Base-by-base conservation (phyloP, 1,284 basidiomycete species). In the Porodaedalea pini region DNA sequence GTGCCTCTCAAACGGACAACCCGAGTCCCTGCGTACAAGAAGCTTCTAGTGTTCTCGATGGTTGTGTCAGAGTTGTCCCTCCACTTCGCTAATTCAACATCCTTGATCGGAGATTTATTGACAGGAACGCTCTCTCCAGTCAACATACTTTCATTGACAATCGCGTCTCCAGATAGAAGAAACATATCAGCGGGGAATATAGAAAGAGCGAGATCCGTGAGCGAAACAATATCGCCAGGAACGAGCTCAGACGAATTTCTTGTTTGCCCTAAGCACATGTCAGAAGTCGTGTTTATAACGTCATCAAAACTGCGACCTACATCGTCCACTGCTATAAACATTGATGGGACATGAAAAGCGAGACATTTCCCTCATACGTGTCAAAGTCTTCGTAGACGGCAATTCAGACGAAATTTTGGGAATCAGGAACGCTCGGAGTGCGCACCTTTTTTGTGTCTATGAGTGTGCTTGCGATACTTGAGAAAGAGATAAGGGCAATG, bases 81-180 rank as follows among this genome's bases (percentile, higher is more conserved):
- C 81, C 92, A 95, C 61, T 72, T 79, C 36, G 72, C 72, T 53
- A 95, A 75, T 56, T 86, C 85, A 39, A 85, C 84, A 64, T 90
- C 87, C 63, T 81, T 86, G 55, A 88, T 78, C 0, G 94, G 88
- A 23, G 81, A 72, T 71, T 98, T 98, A 68, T 88, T 90, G 56
- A 98, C 92, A 0, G 94, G 95, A 0, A 98, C 90, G 64, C 92
- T 95, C 71, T 98, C 95, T 8, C 94, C 94, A 0, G 94, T 98
- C 15, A 99, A 82, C 96, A 98, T 98, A 62, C 93, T 96, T 74
- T 99, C 97, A 70, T 99, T 98, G 57, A 98, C 90, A 62, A 99
- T 97, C 0, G 94, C 94, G 68, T 98, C 97, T 3, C 97, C 96
- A 4, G 91, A 92, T 29, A 99, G 83, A 15, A 98, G 79, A 63